Percentiles rank a stretch among this genome's conserved stretches.
These are phyloP conservation scores for Caulochytrium protostelioides DNA, from an alignment of 371 early-diverging fungal genomes.

Conservation along the genomic window DNA sequence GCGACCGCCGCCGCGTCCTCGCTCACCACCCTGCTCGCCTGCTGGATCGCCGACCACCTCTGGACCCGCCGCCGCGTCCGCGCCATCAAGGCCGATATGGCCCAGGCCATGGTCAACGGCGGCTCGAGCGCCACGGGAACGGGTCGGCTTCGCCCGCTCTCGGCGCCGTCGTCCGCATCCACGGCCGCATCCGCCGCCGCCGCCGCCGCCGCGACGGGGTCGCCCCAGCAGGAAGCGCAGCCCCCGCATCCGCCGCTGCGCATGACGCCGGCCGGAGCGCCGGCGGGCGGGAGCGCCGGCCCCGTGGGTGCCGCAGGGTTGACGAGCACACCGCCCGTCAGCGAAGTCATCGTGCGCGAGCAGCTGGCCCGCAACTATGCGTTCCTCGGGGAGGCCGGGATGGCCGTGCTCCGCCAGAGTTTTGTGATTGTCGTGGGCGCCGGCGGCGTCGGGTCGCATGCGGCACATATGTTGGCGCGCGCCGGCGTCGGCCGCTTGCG, in stretches of 20 bases:
- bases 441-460: constrained; percentile 70
- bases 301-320: constrained; percentile 3
- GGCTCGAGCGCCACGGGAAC: no score
- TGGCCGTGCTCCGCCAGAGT: constrained; percentile 13
- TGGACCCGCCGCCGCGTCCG: constrained; percentile 16
- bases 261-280: constrained; percentile 9
- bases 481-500: constrained; percentile 70
- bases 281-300: no score
- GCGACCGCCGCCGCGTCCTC: no score
- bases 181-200: neutral
- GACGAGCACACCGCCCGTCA: constrained; percentile 13
- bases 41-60: no score
- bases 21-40: constrained; percentile 19
- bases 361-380: constrained; percentile 62
- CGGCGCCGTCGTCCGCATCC: constrained; percentile 2
- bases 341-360: constrained; percentile 50
- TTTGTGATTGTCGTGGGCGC: constrained; percentile 88
- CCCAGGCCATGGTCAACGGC: no score
- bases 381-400: constrained; percentile 65
- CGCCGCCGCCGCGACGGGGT: constrained; percentile 4
- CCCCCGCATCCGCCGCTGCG: neutral
- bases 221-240: neutral
- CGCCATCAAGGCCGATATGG: constrained; percentile 26
- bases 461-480: constrained; percentile 70
- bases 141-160: no score